These are phyloP conservation scores for Monosporozyma solicola DNA, from an alignment of 805 yeast species.

Conservation along the genomic window DNA sequence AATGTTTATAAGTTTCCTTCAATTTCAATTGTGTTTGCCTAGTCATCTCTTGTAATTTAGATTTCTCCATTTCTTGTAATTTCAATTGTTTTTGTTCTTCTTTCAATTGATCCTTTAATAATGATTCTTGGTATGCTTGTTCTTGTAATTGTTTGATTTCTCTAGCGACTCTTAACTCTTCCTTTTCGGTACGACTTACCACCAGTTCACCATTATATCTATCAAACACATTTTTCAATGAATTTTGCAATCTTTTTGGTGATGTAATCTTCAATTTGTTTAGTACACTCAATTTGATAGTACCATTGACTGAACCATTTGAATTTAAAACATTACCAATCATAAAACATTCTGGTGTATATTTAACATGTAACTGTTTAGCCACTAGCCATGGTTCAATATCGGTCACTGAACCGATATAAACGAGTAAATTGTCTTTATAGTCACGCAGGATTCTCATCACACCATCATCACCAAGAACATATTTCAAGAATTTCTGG, in stretches of 20 bases:
- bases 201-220: constrained; percentile 54
- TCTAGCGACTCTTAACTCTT: constrained; percentile 51
- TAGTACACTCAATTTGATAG: constrained; percentile 30
- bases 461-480: constrained; percentile 40
- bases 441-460: constrained; percentile 28
- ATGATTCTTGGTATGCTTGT: constrained; percentile 52
- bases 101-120: constrained; percentile 48
- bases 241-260: constrained; percentile 29
- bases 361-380: constrained; percentile 40
- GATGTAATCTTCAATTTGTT: constrained; percentile 26
- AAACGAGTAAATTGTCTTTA: constrained; percentile 42
- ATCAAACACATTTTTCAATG: constrained; percentile 36
- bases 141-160: constrained; percentile 57
- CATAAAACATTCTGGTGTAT: constrained; percentile 47
- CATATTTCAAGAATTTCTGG: constrained; percentile 34
- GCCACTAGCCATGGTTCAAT: constrained; percentile 64
- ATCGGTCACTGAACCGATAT: constrained; percentile 55
- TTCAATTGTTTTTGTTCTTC: constrained; percentile 34
- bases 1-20: constrained; percentile 11
- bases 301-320: constrained; percentile 22
- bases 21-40: constrained; percentile 10
- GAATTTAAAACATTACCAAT: constrained; percentile 50
- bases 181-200: constrained; percentile 49
- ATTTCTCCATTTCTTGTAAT: not conserved
- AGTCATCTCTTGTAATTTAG: constrained; percentile 2